phyloP scores from a whole-genome alignment of 306 rosid species.

The Coriaria nepalensis region DNA sequence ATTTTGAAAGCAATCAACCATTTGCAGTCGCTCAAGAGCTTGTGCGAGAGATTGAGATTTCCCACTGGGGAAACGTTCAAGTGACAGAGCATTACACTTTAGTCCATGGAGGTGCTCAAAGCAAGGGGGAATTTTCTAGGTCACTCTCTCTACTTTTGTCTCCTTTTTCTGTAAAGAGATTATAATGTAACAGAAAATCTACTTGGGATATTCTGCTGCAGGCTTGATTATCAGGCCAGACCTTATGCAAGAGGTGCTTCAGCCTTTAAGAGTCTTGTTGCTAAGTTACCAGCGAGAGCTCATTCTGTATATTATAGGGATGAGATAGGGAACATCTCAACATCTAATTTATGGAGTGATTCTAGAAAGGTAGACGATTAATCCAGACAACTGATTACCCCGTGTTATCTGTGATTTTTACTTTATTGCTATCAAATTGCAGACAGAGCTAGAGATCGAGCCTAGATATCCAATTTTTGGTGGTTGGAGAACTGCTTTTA shows the following conservation, averaged over 20 bases:
- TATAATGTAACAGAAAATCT: conserved; percentile 14
- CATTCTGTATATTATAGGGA: conserved; percentile 91
- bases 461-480: conserved; percentile 96
- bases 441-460: conserved; percentile 80
- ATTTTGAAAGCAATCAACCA: conserved; percentile 78
- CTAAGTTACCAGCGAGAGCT: conserved; percentile 82
- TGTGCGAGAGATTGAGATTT: conserved; percentile 78
- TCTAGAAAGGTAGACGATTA: conserved; percentile 48
- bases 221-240: conserved; percentile 83
- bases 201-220: conserved; percentile 31
- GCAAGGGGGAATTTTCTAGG: conserved; percentile 97
- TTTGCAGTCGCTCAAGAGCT: conserved; percentile 84
- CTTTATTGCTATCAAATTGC: conserved; percentile 17
- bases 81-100: conserved; percentile 82
- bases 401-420: background rate
- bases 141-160: conserved; percentile 16
- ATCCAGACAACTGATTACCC: conserved; percentile 1
- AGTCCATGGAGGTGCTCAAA: conserved; percentile 75
- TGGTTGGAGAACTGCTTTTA: conserved; percentile 89
- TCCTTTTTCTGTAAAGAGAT: conserved; percentile 8
- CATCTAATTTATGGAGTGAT: conserved; percentile 92
- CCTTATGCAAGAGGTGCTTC: conserved; percentile 75
- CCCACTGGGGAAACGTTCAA: conserved; percentile 97
- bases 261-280: conserved; percentile 67
- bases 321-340: conserved; percentile 92